Evolutionary conservation across 2,329 filamentous ascomycete genomes (phyloP).

Genomic region (Boeremia exigua): DNA sequence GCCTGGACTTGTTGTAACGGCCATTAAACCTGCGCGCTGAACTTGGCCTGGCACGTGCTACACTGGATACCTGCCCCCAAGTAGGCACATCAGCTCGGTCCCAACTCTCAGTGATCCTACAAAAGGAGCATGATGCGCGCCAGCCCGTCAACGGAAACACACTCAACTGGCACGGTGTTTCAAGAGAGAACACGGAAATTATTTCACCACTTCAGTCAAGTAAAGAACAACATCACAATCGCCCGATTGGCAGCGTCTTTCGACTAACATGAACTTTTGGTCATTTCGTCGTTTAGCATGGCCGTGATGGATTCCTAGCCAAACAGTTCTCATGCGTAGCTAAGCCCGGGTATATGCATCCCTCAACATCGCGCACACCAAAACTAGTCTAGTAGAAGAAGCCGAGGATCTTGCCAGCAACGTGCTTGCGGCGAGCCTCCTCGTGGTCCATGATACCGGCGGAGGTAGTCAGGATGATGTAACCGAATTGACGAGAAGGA

Average conservation of each 20-base stretch:
- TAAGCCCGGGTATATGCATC: conserved; percentile 41
- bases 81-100: neutral
- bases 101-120: neutral
- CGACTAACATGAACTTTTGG: conserved; percentile 32
- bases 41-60: conserved; percentile 4
- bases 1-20: neutral
- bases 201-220: too few species aligned
- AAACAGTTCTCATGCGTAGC: conserved; percentile 29
- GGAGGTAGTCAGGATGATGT: conserved; percentile 98
- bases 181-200: too few species aligned
- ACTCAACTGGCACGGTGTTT: too few species aligned
- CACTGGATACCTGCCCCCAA: neutral
- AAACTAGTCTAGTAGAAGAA: conserved; percentile 86
- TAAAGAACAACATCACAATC: too few species aligned
- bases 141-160: too few species aligned
- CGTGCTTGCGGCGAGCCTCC: conserved; percentile 98
- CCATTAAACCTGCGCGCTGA: neutral
- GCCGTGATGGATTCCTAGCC: conserved; percentile 35
- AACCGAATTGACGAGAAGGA: conserved; percentile 99
- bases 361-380: conserved; percentile 28
- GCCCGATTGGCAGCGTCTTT: neutral
- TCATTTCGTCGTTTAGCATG: conserved; percentile 42
- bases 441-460: conserved; percentile 99
- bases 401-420: conserved; percentile 98
- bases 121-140: too few species aligned